Base-by-base conservation (phyloP, 1,284 basidiomycete genomes). In the Wallemia hederae region DNA sequence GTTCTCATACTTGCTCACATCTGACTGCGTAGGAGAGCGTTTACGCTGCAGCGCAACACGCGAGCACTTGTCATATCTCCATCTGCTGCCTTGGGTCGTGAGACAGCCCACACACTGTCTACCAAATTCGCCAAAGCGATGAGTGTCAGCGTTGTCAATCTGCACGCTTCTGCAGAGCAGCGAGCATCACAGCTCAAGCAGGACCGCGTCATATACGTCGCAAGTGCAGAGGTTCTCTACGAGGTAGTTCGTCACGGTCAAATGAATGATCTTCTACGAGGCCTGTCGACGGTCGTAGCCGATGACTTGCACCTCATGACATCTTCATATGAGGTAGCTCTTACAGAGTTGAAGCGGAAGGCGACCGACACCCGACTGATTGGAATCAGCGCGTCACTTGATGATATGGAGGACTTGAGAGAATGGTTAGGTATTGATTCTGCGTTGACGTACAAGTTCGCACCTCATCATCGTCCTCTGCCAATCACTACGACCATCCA, bases 261-360 rank as follows among this genome's bases (percentile, higher is more conserved):
- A n/a, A 49, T 3, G 22, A n/a, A 49, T 49, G 9, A 49, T 5
- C n/a, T 49, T 17, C 14, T 49, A n/a, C 5, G 22, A 15, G 39
- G 22, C n/a, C n/a, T 49, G n/a, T 49, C 39, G n/a, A 49, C 19
- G 5, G 78, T 91, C 27, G 68, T 97, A 1, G 81, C 83, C 62
- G 89, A 97, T 65, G 83, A 85, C 66, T 72, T 99, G 24, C 88
- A 99, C 66, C 78, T 85, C 27, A 74, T 99, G 58, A 80, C 88
- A 66, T 72, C 81, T 1, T 71, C 74, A 0, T 97, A 94, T 71
- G 96, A 99, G 69, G 75, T 96, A 2, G 79, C 77, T 1, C 68
- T 94, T 25, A 75, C 77, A 11, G 61, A 15, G 22, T 3, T 49
- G 14, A 49, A 49, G n/a, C n/a, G 5, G 22, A 11, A 7, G 3